Percentiles rank a stretch among this genome's conserved stretches.
Conservation (phyloP, 2,329 filamentous ascomycete species). For the Aureobasidium lini region DNA sequence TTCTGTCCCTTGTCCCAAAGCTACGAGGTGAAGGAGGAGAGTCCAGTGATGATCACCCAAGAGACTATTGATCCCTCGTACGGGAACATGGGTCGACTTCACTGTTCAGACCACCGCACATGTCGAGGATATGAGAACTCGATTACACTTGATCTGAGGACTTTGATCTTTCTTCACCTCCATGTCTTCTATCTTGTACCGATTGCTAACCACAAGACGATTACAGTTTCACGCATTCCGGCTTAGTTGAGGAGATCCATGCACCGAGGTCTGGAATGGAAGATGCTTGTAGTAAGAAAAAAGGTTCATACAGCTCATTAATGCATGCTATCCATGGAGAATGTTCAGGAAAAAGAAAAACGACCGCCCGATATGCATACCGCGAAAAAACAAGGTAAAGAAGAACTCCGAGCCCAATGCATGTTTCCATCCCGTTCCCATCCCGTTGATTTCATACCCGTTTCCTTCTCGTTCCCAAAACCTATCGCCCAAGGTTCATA, state of each 20-base stretch:
- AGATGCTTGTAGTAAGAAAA: not conserved
- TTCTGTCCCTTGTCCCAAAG: not conserved
- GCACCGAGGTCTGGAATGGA: not conserved
- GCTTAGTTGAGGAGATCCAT: not conserved
- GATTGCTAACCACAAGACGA: not conserved
- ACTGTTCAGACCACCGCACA: not conserved
- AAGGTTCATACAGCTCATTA: conserved; percentile 11
- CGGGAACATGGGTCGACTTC: not conserved
- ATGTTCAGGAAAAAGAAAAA: not conserved
- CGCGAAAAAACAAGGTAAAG: not conserved
- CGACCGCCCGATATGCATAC: conserved; percentile 7
- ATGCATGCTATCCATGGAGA: conserved; percentile 8
- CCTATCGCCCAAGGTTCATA: not conserved
- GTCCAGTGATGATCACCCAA: conserved; percentile 9
- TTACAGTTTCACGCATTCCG: not conserved
- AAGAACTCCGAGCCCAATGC: conserved; percentile 5
- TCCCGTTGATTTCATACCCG: not conserved
- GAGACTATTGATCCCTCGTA: conserved; percentile 1
- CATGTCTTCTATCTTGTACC: not conserved
- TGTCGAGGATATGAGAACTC: not conserved
- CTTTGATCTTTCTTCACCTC: not conserved
- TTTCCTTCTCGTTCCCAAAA: conserved; percentile 1
- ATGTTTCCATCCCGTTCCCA: not conserved
- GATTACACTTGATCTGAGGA: conserved; percentile 11
- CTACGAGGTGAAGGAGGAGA: not conserved